A percentile compares a stretch with the other conserved stretches of the same genome.
phyloP scores from a whole-genome alignment of 257 asterid species.

The Eustoma russellianum region DNA sequence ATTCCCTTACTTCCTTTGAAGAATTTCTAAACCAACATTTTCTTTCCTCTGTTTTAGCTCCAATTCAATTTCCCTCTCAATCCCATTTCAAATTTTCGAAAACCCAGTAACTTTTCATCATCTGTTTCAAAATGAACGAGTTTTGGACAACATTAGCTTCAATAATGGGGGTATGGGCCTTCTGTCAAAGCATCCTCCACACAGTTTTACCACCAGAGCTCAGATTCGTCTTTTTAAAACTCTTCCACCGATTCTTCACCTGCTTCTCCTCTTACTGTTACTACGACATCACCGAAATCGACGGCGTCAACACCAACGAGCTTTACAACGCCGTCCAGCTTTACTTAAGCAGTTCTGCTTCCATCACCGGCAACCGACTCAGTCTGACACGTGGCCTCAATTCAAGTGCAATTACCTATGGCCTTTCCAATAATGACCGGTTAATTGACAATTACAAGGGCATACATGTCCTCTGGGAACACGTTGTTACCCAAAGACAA shows the following conservation, averaged over 20 bases:
- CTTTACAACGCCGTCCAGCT: constrained; percentile 45
- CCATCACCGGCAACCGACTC: constrained; percentile 27
- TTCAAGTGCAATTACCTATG: constrained; percentile 35
- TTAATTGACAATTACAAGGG: constrained; percentile 25
- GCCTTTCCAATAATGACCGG: constrained; percentile 35
- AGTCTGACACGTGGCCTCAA: constrained; percentile 33
- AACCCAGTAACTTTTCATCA: no score
- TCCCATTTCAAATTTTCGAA: not conserved
- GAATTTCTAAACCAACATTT: not conserved
- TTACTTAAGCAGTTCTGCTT: constrained; percentile 33
- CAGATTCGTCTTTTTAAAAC: constrained; percentile 24
- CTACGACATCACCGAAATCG: constrained; percentile 39
- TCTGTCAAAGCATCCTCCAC: constrained; percentile 27
- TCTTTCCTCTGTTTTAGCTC: not conserved
- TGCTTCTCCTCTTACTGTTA: constrained; percentile 35
- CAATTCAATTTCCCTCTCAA: no score
- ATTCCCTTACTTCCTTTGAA: not conserved
- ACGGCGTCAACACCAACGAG: constrained; percentile 44
- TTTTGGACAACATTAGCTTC: constrained; percentile 40
- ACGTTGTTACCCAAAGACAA: constrained; percentile 32
- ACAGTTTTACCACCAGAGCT: constrained; percentile 36
- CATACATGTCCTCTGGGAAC: constrained; percentile 32
- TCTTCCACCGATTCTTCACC: constrained; percentile 23
- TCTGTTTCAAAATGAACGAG: constrained; percentile 22
- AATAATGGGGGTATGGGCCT: constrained; percentile 43